Evolutionary conservation across 1,139 yeast genomes (phyloP), one percentile per base, ranked within the genome.

Genomic region (Martiniozyma asiatica): DNA sequence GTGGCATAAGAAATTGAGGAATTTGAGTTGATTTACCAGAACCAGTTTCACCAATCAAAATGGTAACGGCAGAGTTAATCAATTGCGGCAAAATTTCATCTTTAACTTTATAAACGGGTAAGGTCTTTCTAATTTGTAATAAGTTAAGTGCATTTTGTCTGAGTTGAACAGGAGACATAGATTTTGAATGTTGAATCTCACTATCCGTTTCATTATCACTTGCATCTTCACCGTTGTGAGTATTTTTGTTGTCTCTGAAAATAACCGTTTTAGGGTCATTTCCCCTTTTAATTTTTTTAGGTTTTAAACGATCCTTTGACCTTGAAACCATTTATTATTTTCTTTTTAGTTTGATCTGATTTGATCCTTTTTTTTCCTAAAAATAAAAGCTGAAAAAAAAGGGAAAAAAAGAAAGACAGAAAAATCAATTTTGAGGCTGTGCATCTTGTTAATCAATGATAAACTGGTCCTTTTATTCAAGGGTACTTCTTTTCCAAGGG

Each of bases 11-110:
- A 46, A 89, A 84, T 48, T 89, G 98, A 0, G 98, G 98, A 17
- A 89, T 81, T 56, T 89, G 98, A 0, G 98, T 89, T 4, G 98
- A 89, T 51, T 89, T 89, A 60, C 98, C 98, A 6, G 95, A 84
- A 54, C 98, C 98, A 0, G 98, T 89, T 44, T 89, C 97, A 54
- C 98, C 98, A 48, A 89, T 79, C 9, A 89, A 62, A 4, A 89
- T 73, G 0, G 87, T 73, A 4, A 84, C 93, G 38, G 68, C 75
- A 44, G 77, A 69, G 8, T 58, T 42, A 8, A 53, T 36, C 3
- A 89, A 53, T 40, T 73, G 70, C 10, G 66, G 58, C 36, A 79
- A 48, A 16, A 89, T 68, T 33, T 70, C 68, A 27, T 68, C 72
- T 44, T 72, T 70, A 40, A 84, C 85, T 40, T 69, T 75, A 51